Conservation (phyloP, 805 yeast species). For the Blastobotrys terrestris region DNA sequence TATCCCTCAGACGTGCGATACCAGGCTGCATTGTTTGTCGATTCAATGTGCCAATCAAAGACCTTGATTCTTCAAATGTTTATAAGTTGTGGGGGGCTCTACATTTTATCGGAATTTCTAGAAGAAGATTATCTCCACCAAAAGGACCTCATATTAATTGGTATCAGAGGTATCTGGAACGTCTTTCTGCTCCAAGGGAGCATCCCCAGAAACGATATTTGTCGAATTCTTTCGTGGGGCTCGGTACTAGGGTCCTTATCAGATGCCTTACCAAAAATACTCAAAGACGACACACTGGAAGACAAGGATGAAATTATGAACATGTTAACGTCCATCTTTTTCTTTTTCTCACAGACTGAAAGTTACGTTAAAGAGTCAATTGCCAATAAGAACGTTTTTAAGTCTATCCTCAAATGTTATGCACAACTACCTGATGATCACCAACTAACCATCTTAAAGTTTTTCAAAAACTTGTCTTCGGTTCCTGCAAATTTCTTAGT, state of each 20-base stretch:
- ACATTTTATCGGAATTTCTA: conserved; percentile 39
- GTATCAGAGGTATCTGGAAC: conserved; percentile 38
- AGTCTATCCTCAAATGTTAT: conserved; percentile 27
- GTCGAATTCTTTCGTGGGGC: conserved; percentile 40
- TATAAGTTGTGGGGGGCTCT: conserved; percentile 43
- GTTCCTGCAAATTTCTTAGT: conserved; percentile 24
- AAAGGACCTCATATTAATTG: conserved; percentile 38
- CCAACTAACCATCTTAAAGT: conserved; percentile 39
- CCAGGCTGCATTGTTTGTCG: conserved; percentile 19
- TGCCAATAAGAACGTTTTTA: conserved; percentile 30
- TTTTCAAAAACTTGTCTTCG: conserved; percentile 32
- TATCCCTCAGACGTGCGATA: conserved; percentile 13
- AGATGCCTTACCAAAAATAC: conserved; percentile 32
- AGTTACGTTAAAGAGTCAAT: conserved; percentile 35
- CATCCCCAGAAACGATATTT: conserved; percentile 37
- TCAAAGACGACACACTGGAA: conserved; percentile 8
- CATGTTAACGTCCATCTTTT: conserved; percentile 36
- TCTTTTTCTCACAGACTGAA: conserved; percentile 42
- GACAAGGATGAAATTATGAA: conserved; percentile 22
- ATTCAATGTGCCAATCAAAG: conserved; percentile 21
- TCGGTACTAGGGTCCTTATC: conserved; percentile 36
- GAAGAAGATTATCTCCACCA: conserved; percentile 40
- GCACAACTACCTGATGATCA: conserved; percentile 25
- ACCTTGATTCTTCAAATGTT: conserved; percentile 40
- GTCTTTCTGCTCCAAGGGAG: conserved; percentile 35